Evolutionary conservation across 2,329 filamentous ascomycete species (phyloP).

Genomic region (Amylocarpus encephaloides): DNA sequence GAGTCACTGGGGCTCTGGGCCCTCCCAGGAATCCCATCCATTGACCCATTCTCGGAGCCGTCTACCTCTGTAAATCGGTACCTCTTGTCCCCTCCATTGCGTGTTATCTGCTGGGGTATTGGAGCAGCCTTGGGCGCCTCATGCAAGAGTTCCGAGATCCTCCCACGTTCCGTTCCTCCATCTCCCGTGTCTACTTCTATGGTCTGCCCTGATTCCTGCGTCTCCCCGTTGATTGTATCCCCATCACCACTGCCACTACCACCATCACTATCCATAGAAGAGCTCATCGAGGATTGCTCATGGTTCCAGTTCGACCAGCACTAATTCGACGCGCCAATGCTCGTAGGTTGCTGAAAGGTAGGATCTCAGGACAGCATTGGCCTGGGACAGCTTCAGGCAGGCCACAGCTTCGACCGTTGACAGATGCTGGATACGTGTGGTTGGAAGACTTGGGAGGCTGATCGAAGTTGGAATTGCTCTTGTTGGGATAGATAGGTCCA

Average conservation of each 20-base stretch:
- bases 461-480: not conserved
- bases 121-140: conserved; percentile 25
- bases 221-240: conserved; percentile 38
- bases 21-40: conserved; percentile 47
- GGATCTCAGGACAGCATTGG: conserved; percentile 20
- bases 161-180: conserved; percentile 8
- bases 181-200: conserved; percentile 37
- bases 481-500: not conserved
- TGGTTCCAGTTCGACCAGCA: conserved; percentile 20
- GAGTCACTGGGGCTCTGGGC: conserved; percentile 64
- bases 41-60: conserved; percentile 46
- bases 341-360: conserved; percentile 17
- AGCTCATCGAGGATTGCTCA: conserved; percentile 57
- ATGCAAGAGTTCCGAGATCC: conserved; percentile 25
- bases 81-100: conserved; percentile 29
- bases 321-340: conserved; percentile 25
- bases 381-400: not conserved
- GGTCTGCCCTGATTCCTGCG: conserved; percentile 30
- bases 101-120: conserved; percentile 28
- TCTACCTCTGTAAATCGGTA: conserved; percentile 35
- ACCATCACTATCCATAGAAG: conserved; percentile 54
- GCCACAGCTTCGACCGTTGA: not conserved
- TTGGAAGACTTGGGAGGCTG: not conserved
- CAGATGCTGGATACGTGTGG: not conserved
- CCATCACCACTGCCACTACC: conserved; percentile 43